Conservation (phyloP, 345 rosid species). For the Camelina laxa region DNA sequence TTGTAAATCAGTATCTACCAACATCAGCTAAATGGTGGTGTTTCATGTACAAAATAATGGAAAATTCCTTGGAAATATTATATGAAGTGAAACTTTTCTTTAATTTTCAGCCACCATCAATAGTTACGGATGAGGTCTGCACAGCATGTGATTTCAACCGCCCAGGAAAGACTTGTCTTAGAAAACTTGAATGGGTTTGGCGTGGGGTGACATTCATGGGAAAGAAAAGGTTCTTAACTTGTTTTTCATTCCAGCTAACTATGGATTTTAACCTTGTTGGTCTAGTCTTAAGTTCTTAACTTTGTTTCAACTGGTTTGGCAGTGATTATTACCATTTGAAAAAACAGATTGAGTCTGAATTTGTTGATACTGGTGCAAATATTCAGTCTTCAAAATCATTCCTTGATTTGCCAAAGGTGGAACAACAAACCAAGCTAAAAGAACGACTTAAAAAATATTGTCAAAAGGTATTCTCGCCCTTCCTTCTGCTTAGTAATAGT, state of each 20-base stretch:
- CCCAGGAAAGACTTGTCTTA: conserved; percentile 89
- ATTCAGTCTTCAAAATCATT: conserved; percentile 74
- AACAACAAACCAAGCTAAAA: conserved; percentile 77
- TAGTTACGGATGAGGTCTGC: conserved; percentile 88
- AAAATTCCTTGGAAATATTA: conserved; percentile 16
- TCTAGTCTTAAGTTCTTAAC: conserved; percentile 30
- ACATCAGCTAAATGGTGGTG: neutral
- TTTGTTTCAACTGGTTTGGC: conserved; percentile 44
- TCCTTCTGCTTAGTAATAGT: conserved; percentile 11
- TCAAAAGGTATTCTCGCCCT: conserved; percentile 66
- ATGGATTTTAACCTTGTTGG: conserved; percentile 31
- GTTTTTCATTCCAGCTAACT: conserved; percentile 9
- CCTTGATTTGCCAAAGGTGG: conserved; percentile 82
- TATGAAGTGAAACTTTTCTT: conserved; percentile 8
- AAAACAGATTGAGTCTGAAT: conserved; percentile 94
- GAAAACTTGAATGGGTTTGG: conserved; percentile 99
- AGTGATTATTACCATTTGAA: conserved; percentile 93
- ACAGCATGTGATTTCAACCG: conserved; percentile 98
- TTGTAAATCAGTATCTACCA: conserved; percentile 19
- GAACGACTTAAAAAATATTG: conserved; percentile 87
- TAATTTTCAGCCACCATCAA: conserved; percentile 84
- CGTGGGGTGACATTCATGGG: conserved; percentile 92
- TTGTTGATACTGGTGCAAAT: conserved; percentile 65
- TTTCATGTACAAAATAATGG: neutral
- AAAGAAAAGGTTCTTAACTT: conserved; percentile 71